Base-by-base conservation (phyloP, 1,284 basidiomycete genomes). In the Anthracocystis setariae region DNA sequence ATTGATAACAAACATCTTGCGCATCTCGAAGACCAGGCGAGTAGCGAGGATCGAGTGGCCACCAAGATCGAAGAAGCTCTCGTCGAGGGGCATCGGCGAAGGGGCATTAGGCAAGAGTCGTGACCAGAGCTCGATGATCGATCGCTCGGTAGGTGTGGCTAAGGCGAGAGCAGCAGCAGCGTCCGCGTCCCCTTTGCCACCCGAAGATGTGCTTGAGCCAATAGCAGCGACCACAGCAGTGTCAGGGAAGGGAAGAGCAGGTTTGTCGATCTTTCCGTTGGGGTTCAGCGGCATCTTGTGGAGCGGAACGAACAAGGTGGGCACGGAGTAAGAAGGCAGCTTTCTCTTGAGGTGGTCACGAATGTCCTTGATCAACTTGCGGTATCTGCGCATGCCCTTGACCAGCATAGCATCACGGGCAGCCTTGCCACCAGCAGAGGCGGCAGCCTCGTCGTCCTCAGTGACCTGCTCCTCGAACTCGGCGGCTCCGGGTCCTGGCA, bases 231-330 rank as follows among this genome's bases (percentile, higher is more conserved):
- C 85, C 57, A 93, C 89, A 3, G 90, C 92, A 1, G 96, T 98
- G 84, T 99, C 96, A 2, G 96, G 96, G 90, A 98, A 99, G 15
- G 96, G 96, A 48, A 98, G 88, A 0, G 93, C 92, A 0, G 96
- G 95, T 84, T 98, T 98, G 86, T 99, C 96, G 82, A 99, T 91
- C 85, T 98, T 99, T 68, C 96, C 96, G 83, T 98, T 98, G 4
- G 96, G 96, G 83, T 98, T 99, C 51, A 99, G 88, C 13, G 96
- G 96, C 91, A 99, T 96, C 69, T 93, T 91, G 64, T 88, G 88
- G 38, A 98, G 87, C 0, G 96, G 96, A 43, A 98, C 94, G 78
- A 98, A 82, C 15, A 81, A 56, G 24, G 81, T 82, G 2, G 80
- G 81, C 17, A 81, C 66, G 46, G 76, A 77, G 70, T 81, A 82